Evolutionary conservation across 2,329 filamentous ascomycete species (phyloP).

Genomic region (Alternaria infectoria): DNA sequence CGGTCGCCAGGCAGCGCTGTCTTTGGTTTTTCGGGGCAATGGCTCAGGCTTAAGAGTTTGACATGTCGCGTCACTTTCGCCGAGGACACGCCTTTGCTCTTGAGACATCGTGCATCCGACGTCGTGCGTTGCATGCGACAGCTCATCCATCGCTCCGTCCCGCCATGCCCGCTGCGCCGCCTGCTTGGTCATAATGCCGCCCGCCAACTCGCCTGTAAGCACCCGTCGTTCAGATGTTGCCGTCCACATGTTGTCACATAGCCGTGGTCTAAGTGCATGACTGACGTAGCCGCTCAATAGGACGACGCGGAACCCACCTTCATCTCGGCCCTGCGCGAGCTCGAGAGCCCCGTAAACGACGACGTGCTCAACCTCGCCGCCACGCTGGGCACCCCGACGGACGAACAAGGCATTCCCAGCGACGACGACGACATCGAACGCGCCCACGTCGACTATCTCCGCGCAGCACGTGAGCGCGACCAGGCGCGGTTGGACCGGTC

Average conservation of each 20-base stretch:
- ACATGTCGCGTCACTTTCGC: constrained; percentile 2
- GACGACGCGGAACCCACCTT: constrained; percentile 48
- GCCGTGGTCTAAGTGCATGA: constrained; percentile 1
- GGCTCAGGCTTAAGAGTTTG: background rate
- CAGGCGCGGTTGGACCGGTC: constrained; percentile 25
- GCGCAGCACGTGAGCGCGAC: constrained; percentile 48
- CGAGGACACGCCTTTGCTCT: constrained; percentile 6
- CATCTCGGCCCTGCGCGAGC: constrained; percentile 54
- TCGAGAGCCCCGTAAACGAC: constrained; percentile 55
- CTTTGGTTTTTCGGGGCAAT: constrained; percentile 6
- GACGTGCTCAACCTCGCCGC: constrained; percentile 56
- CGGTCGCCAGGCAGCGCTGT: background rate
- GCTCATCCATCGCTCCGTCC: constrained; percentile 5
- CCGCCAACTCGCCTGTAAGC: constrained; percentile 42
- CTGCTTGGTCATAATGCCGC: constrained; percentile 38
- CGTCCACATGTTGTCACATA: background rate
- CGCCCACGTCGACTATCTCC: constrained; percentile 44
- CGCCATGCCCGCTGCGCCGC: constrained; percentile 24
- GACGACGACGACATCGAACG: constrained; percentile 23
- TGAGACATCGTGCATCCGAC: constrained; percentile 8
- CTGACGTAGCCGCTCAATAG: constrained; percentile 35
- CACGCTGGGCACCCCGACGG: constrained; percentile 53
- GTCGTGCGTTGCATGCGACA: constrained; percentile 7
- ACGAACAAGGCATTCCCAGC: background rate
- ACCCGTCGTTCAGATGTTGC: background rate